These are phyloP conservation scores for Saccharum hybrid DNA, from an alignment of 202 grass and related monocot genomes.

Conservation along the genomic window DNA sequence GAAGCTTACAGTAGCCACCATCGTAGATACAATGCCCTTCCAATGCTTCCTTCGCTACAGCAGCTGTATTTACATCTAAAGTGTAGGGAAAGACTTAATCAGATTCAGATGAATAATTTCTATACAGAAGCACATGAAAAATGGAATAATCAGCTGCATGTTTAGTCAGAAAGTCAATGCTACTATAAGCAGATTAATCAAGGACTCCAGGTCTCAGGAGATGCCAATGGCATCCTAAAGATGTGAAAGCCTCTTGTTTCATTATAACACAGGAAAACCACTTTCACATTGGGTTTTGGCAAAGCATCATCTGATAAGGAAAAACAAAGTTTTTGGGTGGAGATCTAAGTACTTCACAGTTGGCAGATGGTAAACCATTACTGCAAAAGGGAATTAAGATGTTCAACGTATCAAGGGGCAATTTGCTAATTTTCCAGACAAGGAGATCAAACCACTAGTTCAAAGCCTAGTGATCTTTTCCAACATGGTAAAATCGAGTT, in stretches of 20 bases:
- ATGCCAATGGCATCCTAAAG: slow-evolving; percentile 3
- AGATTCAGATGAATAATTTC: slow-evolving; percentile 15
- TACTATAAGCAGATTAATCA: slow-evolving; percentile 1
- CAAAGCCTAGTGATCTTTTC: not conserved
- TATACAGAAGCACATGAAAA: not conserved
- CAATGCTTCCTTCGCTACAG: slow-evolving; percentile 89
- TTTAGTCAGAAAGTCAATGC: not conserved
- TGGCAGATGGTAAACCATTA: not conserved
- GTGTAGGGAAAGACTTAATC: slow-evolving; percentile 24
- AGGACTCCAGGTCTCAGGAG: not conserved
- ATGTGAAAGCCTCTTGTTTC: not conserved
- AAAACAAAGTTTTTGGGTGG: not conserved
- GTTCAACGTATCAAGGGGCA: not conserved
- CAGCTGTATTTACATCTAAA: slow-evolving; percentile 78
- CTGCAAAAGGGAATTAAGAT: not conserved
- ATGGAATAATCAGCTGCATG: not conserved
- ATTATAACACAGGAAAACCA: slow-evolving; percentile 21
- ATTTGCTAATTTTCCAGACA: not conserved
- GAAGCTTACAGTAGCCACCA: slow-evolving; percentile 99
- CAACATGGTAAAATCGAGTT: not conserved
- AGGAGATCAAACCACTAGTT: slow-evolving; percentile 13
- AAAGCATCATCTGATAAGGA: not conserved
- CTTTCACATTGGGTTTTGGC: not conserved
- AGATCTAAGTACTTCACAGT: not conserved
- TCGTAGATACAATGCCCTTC: slow-evolving; percentile 98